Conservation (phyloP, 2,329 filamentous ascomycete genomes). For the Colletotrichum magnum region DNA sequence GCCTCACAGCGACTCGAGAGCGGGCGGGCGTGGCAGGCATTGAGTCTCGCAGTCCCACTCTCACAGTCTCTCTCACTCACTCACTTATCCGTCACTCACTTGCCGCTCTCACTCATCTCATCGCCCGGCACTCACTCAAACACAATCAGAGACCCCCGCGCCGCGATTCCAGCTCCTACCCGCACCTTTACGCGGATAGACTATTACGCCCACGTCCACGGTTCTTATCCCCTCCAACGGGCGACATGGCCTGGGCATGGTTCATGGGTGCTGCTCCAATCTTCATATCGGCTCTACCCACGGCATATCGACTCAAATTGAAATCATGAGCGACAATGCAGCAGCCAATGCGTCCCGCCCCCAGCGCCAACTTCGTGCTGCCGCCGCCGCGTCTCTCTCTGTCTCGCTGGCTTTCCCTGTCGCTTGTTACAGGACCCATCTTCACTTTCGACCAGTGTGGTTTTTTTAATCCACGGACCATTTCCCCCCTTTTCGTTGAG, state of each 20-base stretch:
- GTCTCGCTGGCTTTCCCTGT: slow-evolving; percentile 3
- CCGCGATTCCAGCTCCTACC: not conserved
- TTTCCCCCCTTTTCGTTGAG: slow-evolving; percentile 26
- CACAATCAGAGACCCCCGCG: not conserved
- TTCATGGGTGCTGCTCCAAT: slow-evolving; percentile 22
- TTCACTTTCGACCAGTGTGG: slow-evolving; percentile 10
- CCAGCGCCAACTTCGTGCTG: slow-evolving; percentile 18
- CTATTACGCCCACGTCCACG: not conserved
- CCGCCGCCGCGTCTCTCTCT: slow-evolving; percentile 20
- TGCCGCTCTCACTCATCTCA: not conserved
- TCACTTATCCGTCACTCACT: slow-evolving; percentile 16
- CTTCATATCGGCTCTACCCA: slow-evolving; percentile 23
- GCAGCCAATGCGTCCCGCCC: slow-evolving; percentile 25
- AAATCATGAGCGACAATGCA: slow-evolving; percentile 35
- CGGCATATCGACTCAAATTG: slow-evolving; percentile 30
- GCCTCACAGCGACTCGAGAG: not conserved
- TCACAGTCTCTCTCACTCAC: not conserved
- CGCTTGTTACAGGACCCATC: slow-evolving; percentile 27
- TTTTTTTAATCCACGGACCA: slow-evolving; percentile 7
- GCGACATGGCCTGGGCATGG: slow-evolving; percentile 26
- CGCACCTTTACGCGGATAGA: not conserved
- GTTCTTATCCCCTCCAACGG: not conserved
- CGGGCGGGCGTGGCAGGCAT: too few species aligned
- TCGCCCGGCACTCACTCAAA: not conserved
- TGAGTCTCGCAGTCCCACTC: too few species aligned